Percentiles rank a stretch among this genome's conserved stretches.
Evolutionary conservation across 495 filamentous ascomycete genomes (phyloP).

Genomic region (Aspergillus panamensis): DNA sequence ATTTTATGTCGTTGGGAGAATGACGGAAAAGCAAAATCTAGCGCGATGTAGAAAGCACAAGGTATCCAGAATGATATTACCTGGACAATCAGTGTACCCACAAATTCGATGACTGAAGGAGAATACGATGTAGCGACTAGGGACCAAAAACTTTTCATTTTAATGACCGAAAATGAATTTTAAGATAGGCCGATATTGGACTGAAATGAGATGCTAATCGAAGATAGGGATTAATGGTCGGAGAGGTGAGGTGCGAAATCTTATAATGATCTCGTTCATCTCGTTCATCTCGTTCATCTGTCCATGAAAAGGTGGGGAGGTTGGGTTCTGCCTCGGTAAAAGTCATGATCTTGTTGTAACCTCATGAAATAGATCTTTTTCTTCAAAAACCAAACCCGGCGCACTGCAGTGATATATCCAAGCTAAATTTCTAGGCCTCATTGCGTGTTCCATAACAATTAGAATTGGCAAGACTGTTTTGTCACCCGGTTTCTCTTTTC

Average conservation of each 20-base stretch:
- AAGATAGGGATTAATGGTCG: too few relatives aligned
- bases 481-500: too few relatives aligned
- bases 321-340: neutral
- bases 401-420: too few relatives aligned
- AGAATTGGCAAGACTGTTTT: too few relatives aligned
- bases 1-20: conserved; percentile 56
- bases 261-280: neutral
- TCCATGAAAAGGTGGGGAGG: neutral
- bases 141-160: conserved; percentile 23
- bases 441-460: too few relatives aligned
- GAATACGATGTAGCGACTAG: conserved; percentile 26
- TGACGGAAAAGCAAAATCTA: conserved; percentile 41
- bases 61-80: conserved; percentile 46
- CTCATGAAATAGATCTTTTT: too few relatives aligned
- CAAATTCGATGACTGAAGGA: conserved; percentile 27
- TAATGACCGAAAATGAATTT: neutral
- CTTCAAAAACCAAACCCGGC: too few relatives aligned
- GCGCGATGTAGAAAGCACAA: conserved; percentile 33
- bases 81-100: conserved; percentile 41
- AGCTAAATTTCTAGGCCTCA: too few relatives aligned
- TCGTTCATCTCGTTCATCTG: neutral
- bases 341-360: neutral
- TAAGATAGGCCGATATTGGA: neutral
- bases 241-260: too few relatives aligned
- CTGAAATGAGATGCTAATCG: too few relatives aligned